Evolutionary conservation across 78 protist genomes (phyloP).

Genomic region (Trichosphaerium sp.): DNA sequence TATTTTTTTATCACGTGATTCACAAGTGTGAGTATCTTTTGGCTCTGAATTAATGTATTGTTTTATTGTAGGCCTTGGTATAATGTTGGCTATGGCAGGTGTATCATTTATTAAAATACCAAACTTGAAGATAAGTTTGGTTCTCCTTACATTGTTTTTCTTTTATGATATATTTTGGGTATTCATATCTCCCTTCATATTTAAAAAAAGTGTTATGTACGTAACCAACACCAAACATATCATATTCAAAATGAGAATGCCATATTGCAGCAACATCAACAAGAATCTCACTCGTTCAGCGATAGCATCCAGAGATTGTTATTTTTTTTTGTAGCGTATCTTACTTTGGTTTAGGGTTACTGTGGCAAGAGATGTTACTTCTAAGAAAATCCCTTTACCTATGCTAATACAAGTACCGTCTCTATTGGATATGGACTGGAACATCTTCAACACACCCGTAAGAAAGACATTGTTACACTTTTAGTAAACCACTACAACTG

Average conservation of each 20-base stretch:
- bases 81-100: background rate
- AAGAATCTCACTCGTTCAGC: too few species aligned
- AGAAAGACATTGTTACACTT: too few species aligned
- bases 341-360: background rate
- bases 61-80: background rate
- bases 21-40: background rate
- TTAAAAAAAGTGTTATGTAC: constrained; percentile 3
- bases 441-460: too few species aligned
- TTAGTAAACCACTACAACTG: too few species aligned
- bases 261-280: too few species aligned
- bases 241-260: too few species aligned
- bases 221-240: background rate
- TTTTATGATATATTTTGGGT: constrained; percentile 19
- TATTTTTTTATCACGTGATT: background rate
- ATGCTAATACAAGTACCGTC: too few species aligned
- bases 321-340: too few species aligned
- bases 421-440: too few species aligned
- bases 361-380: background rate
- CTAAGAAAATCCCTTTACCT: background rate
- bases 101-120: background rate
- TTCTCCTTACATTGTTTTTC: constrained; percentile 7
- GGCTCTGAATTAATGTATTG: background rate
- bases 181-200: constrained; percentile 1
- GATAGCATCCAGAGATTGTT: too few species aligned
- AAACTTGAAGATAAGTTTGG: background rate